These are phyloP conservation scores for Kazachstania martiniae DNA, from an alignment of 805 yeast species.

Conservation along the genomic window DNA sequence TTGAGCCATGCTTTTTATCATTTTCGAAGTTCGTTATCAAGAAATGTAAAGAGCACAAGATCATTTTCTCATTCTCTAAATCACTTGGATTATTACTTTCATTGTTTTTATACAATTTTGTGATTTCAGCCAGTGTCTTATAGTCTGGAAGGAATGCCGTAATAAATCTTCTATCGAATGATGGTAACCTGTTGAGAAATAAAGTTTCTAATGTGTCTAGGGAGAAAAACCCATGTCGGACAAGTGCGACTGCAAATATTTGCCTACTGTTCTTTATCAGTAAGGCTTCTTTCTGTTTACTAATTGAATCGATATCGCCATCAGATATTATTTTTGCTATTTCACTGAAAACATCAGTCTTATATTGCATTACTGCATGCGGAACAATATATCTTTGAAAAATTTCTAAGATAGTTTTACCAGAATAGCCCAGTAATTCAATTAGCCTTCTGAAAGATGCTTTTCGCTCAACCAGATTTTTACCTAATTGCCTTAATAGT, in stretches of 20 bases:
- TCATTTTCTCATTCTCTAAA: conserved; percentile 16
- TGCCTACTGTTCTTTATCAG: conserved; percentile 24
- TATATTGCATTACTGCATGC: conserved; percentile 53
- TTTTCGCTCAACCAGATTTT: conserved; percentile 38
- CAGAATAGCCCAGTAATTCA: conserved; percentile 52
- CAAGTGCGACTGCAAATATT: conserved; percentile 27
- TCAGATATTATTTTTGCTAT: conserved; percentile 24
- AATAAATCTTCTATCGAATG: conserved; percentile 21
- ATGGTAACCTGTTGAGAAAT: conserved; percentile 21
- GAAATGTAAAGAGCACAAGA: conserved; percentile 19
- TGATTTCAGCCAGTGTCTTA: conserved; percentile 24
- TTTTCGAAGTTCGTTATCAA: conserved; percentile 21
- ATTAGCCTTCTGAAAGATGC: conserved; percentile 49
- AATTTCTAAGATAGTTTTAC: conserved; percentile 50
- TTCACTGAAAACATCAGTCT: conserved; percentile 43
- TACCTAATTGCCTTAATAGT: conserved; percentile 53
- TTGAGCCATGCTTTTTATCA: conserved; percentile 18
- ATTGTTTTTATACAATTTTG: conserved; percentile 19
- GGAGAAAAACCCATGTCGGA: conserved; percentile 24
- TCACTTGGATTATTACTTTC: conserved; percentile 6
- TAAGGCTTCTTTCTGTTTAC: conserved; percentile 14
- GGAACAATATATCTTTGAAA: conserved; percentile 73
- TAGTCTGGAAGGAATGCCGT: conserved; percentile 23
- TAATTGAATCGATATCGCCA: conserved; percentile 9
- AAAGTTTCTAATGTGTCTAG: conserved; percentile 22